Conservation (phyloP, 2,329 filamentous ascomycete genomes). For the Cordyceps javanica region DNA sequence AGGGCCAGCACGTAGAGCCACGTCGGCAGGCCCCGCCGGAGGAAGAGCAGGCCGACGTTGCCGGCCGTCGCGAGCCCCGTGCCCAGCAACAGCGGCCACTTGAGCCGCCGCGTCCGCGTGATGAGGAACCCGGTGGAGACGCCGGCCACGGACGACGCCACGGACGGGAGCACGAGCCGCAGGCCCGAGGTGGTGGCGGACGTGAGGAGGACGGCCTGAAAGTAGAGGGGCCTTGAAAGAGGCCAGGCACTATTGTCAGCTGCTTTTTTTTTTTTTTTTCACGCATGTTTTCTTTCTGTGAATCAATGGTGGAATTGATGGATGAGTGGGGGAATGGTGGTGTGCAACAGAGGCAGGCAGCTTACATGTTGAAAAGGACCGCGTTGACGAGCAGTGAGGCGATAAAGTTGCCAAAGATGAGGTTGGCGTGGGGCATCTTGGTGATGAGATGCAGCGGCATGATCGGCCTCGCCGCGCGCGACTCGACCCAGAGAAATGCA, state of each 20-base stretch:
- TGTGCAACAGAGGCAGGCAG: not conserved
- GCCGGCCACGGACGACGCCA: constrained; percentile 49
- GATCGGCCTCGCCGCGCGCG: constrained; percentile 45
- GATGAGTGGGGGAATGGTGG: not conserved
- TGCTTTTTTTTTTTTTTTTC: too few species aligned
- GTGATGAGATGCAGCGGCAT: constrained; percentile 52
- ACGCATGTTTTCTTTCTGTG: too few species aligned
- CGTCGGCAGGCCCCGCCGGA: constrained; percentile 48
- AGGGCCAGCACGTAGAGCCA: constrained; percentile 50
- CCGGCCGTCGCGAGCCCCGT: constrained; percentile 43
- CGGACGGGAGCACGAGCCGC: constrained; percentile 58
- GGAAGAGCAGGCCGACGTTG: constrained; percentile 40
- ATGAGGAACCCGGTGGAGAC: constrained; percentile 57
- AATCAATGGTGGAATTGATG: too few species aligned
- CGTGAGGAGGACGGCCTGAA: constrained; percentile 67
- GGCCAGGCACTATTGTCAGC: too few species aligned
- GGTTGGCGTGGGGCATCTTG: constrained; percentile 45
- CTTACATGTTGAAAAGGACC: constrained; percentile 53
- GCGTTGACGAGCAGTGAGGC: constrained; percentile 47
- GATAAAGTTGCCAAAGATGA: constrained; percentile 51
- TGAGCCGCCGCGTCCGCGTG: constrained; percentile 51
- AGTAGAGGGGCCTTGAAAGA: constrained; percentile 62
- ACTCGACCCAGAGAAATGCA: constrained; percentile 47
- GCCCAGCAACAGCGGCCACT: constrained; percentile 52
- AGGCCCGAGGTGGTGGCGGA: constrained; percentile 67